These are phyloP conservation scores for Nakazawaea wickerhamii DNA, from an alignment of 805 yeast species.

Conservation along the genomic window DNA sequence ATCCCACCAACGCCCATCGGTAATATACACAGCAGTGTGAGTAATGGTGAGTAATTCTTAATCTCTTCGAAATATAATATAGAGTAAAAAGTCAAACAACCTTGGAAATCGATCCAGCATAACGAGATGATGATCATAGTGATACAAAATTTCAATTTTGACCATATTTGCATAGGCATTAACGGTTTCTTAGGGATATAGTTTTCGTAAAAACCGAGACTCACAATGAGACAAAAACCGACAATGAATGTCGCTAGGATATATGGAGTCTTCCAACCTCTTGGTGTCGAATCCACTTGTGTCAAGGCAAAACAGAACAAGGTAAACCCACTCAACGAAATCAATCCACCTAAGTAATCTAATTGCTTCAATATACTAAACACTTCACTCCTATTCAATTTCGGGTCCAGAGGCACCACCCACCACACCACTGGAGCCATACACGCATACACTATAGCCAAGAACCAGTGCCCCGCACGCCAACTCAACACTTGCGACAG, in stretches of 20 bases:
- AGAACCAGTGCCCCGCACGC: slow-evolving; percentile 37
- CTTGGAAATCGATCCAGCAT: slow-evolving; percentile 39
- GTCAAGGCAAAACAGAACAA: slow-evolving; percentile 39
- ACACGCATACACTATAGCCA: slow-evolving; percentile 31
- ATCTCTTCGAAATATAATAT: slow-evolving; percentile 39
- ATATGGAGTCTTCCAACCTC: slow-evolving; percentile 42
- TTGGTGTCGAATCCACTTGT: slow-evolving; percentile 34
- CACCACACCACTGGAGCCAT: slow-evolving; percentile 16
- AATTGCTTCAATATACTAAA: slow-evolving; percentile 20
- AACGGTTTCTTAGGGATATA: slow-evolving; percentile 37
- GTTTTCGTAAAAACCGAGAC: slow-evolving; percentile 32
- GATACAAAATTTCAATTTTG: slow-evolving; percentile 31
- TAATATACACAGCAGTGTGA: slow-evolving; percentile 37
- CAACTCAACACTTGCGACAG: slow-evolving; percentile 34
- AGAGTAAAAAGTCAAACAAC: slow-evolving; percentile 33
- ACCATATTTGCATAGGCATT: slow-evolving; percentile 42
- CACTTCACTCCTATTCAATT: slow-evolving; percentile 22
- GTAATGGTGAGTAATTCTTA: slow-evolving; percentile 30
- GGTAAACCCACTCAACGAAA: slow-evolving; percentile 35
- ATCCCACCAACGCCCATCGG: slow-evolving; percentile 39
- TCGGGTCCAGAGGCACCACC: slow-evolving; percentile 32
- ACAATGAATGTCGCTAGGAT: slow-evolving; percentile 38
- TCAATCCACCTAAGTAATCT: slow-evolving; percentile 40
- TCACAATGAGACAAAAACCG: slow-evolving; percentile 29
- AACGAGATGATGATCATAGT: slow-evolving; percentile 31